A percentile compares a stretch with the other conserved stretches of the same genome.
Conservation (phyloP, 169 alveolate species). For the Eimeria tenella region DNA sequence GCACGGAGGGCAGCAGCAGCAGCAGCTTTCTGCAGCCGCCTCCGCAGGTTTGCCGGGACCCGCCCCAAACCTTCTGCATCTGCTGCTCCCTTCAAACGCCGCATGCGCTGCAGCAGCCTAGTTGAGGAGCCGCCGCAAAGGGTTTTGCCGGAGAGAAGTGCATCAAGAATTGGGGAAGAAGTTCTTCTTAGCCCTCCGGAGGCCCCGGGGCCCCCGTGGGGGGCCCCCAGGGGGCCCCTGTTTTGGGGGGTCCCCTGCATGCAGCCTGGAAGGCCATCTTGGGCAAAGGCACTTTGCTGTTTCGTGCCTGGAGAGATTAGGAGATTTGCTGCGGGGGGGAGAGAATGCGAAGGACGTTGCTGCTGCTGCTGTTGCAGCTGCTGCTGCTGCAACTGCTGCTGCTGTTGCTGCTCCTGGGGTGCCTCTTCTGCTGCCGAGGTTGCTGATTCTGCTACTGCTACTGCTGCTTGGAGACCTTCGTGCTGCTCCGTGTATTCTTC, state of each 20-base stretch:
- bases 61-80: not conserved
- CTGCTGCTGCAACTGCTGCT: not conserved
- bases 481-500: too few species aligned
- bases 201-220: not conserved
- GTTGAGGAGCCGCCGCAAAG: not conserved
- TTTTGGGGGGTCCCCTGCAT: not conserved
- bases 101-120: conserved; percentile 27
- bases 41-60: not conserved
- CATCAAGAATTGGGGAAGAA: not conserved
- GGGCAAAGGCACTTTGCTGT: too few species aligned
- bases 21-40: not conserved
- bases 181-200: not conserved
- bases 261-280: not conserved
- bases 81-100: conserved; percentile 33
- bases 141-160: not conserved
- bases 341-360: not conserved
- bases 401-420: not conserved
- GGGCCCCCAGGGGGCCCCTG: too few species aligned
- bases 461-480: not conserved
- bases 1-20: conserved; percentile 8
- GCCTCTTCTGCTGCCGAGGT: not conserved
- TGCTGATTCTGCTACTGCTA: not conserved
- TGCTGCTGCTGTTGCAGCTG: not conserved
- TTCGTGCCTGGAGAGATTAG: too few species aligned
- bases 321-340: too few species aligned